Evolutionary conservation across 257 asterid species (phyloP), one percentile per base, ranked within the genome.

Genomic region (Pogostemon cablin): DNA sequence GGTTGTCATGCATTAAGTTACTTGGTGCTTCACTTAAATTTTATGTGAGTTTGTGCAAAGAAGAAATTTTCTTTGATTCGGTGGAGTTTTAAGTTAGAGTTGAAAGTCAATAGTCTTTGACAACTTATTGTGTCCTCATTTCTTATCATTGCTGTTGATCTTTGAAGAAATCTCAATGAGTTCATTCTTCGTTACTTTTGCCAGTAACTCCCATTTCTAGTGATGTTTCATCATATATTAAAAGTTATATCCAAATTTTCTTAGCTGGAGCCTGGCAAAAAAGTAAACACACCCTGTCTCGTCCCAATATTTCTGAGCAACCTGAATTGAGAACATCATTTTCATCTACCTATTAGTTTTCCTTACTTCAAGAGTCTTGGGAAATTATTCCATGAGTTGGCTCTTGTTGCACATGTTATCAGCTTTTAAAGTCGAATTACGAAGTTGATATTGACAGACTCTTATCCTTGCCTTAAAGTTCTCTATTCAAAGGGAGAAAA

Each of bases 51-150:
- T 4, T 11, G 35, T 11, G 11, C 50, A 37, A 37, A 57, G 66
- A 66, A 66, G 11, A 20, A 46, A 34, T 7, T 39, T 48, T 2
- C 35, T 47, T 35, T 37, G 40, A 17, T 12, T n/a, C 46, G 61
- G 49, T 35, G 58, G 43, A 53, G 43, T 55, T 72, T 43, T 73
- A 73, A 55, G 57, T 53, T 39, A 12, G 46, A 54, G 9, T 44
- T 43, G 52, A 38, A 49, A 42, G 40, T 17, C 3, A 43, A 62
- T 4, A 34, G 39, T 5, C 43, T 34, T 6, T 41, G 39, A 25
- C 2, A 17, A 55, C 48, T 42, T 12, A 10, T 56, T 73, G 44
- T 52, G 50, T 15, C 17, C 67, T 47, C 48, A 49, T 44, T 49
- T 56, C 57, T 38, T 44, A 6, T 38, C 62, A 37, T 42, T 58